Evolutionary conservation across 2,329 filamentous ascomycete genomes (phyloP).

Genomic region (Sarocladium kiliense): DNA sequence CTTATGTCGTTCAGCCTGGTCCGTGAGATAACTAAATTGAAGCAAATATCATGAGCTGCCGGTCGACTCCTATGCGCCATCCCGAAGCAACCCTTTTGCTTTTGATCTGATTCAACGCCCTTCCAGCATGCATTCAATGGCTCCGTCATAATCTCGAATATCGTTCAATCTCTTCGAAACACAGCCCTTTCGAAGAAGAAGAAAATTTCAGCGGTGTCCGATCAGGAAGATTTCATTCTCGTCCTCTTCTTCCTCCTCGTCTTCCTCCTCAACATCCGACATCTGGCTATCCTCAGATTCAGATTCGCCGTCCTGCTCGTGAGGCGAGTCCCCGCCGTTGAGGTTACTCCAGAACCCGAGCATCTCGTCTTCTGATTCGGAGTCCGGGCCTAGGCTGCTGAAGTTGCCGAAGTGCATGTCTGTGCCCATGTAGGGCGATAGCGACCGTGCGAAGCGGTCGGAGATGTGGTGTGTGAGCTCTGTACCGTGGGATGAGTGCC

Average conservation of each 20-base stretch:
- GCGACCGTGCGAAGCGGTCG: conserved; percentile 39
- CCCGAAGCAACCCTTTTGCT: neutral
- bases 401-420: conserved; percentile 21
- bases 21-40: neutral
- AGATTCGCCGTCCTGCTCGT: conserved; percentile 39
- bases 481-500: conserved; percentile 33
- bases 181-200: neutral
- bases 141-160: neutral
- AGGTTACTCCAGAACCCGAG: conserved; percentile 51
- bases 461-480: conserved; percentile 27
- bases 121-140: neutral
- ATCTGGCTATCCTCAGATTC: conserved; percentile 34
- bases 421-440: conserved; percentile 31
- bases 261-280: conserved; percentile 36
- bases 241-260: conserved; percentile 43
- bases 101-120: neutral
- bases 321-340: conserved; percentile 41
- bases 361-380: conserved; percentile 51
- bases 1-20: neutral
- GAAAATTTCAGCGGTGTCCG: conserved; percentile 37
- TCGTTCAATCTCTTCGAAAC: neutral
- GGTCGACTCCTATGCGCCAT: neutral
- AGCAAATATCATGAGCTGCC: neutral
- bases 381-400: conserved; percentile 22
- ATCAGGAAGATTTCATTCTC: conserved; percentile 46